phyloP scores from a whole-genome alignment of 2,329 filamentous ascomycete genomes.

The Ambrosiella beaveri region DNA sequence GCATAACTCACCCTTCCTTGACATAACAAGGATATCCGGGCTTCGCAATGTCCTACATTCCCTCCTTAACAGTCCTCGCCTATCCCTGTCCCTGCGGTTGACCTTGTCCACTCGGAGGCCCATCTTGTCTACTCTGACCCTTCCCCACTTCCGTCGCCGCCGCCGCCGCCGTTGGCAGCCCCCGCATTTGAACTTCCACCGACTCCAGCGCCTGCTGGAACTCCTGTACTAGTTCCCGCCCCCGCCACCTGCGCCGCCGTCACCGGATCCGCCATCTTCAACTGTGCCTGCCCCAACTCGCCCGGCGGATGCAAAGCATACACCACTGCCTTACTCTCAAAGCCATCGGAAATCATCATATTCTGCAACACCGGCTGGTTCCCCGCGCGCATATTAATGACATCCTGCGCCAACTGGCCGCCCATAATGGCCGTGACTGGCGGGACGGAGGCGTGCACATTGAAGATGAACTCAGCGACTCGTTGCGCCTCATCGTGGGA shows the following conservation, averaged over 20 bases:
- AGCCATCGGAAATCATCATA: conserved; percentile 78
- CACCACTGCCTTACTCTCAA: conserved; percentile 57
- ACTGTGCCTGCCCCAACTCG: conserved; percentile 12
- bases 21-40: too few relatives aligned
- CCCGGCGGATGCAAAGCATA: conserved; percentile 65
- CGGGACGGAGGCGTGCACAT: conserved; percentile 66
- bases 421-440: conserved; percentile 81
- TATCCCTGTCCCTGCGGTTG: too few relatives aligned
- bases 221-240: not conserved
- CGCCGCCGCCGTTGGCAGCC: too few relatives aligned
- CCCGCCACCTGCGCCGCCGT: not conserved
- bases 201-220: not conserved
- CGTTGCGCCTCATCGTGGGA: conserved; percentile 45
- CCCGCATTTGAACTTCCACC: not conserved
- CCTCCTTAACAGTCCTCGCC: too few relatives aligned
- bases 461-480: conserved; percentile 70
- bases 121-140: too few relatives aligned
- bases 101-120: too few relatives aligned
- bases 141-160: too few relatives aligned
- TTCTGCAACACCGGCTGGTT: conserved; percentile 94
- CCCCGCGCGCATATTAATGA: conserved; percentile 86
- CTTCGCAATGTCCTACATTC: too few relatives aligned
- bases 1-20: too few relatives aligned
- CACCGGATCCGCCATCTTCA: conserved; percentile 6
- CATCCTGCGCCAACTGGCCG: conserved; percentile 82